Evolutionary conservation across 2,329 filamentous ascomycete species (phyloP), one percentile per base, ranked within the genome.

Genomic region (Curvularia eragrostidis): DNA sequence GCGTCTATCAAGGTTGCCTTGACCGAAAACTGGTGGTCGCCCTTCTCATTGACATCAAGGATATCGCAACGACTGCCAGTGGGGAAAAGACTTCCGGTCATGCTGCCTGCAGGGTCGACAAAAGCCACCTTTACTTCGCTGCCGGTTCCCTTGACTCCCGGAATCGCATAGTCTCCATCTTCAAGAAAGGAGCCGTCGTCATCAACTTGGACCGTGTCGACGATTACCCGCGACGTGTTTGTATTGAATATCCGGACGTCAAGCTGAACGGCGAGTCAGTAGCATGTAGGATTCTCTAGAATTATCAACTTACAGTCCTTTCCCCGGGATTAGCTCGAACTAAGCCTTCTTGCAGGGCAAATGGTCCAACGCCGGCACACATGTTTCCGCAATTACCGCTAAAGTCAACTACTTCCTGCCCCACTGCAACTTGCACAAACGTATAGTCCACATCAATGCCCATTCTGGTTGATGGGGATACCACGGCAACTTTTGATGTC

Each of bases 341-440:
- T 1, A 88, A 58, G 0, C 82, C 80, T 44, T 80, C 73, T 76
- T 90, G 74, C 68, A 87, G 75, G 1, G 85, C 85, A 67, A 85
- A 87, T 0, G 89, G 88, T 0, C 88, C 89, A 38, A 91, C 83
- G 0, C 86, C 83, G 28, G 85, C 82, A 3, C 82, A 85, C 87
- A 91, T 89, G 70, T 91, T 91, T 21, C 89, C 89, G 70, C 89
- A 91, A 64, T 91, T 91, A 6, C 88, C 86, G 0, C 86, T 85
- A 68, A 85, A 83, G 66, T 91, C 89, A 2, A 91, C 81, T n/a
- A 77, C 75, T 9, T 78, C 78, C 63, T 88, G 82, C 36, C 82
- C 83, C 46, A 91, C 83, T 2, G 88, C 88, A 6, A 91, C 80
- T 48, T 88, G 86, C 1, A 88, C 84, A 70, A 91, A 91, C 0